Evolutionary conservation across 169 alveolate species (phyloP), one percentile per base, ranked within the genome.

Genomic region (Eimeria brunetti): DNA sequence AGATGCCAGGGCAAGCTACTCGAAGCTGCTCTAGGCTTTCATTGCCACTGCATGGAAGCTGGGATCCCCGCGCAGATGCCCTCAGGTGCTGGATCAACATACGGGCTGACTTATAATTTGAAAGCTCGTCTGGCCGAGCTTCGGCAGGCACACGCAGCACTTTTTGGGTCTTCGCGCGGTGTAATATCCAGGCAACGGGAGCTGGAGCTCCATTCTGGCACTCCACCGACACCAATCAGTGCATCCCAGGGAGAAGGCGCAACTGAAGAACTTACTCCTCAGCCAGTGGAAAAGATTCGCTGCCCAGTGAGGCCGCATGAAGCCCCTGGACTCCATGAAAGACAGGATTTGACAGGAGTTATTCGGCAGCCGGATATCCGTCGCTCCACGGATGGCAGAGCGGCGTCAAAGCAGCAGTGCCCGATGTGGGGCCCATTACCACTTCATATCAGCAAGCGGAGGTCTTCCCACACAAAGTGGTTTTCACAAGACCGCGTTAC

Each of bases 401-500:
- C 30, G 67, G 41, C 64, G 38, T 49, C 41, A 30, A 62, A 33
- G 36, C 44, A 30, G 18, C 75, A 56, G 22, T 60, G 80, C 67
- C 64, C 69, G 24, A n/a, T n/a, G 27, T 71, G 85, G 94, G 94
- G 94, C 38, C 88, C 86, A 8, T 62, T 89, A 73, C 75, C 94
- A 27, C 88, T 30, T 71, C 71, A 75, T 41, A 20, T 53, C 86
- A 89, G 94, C 94, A 89, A 71, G 30, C 85, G 86, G 86, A 49
- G 94, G 33, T 71, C 94, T 51, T 58, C 88, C 38, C 88, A 71
- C 62, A 89, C 73, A 44, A 67, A 89, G 86, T 89, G 95, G 95
- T 90, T 90, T 60, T 75, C 95, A 30, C 95, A 90, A 81, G 69
- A 24, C 49, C 67, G 88, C 30, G 95, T 73, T 30, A 90, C 95